These are phyloP conservation scores for Gaeumannomyces tritici DNA, from an alignment of 2,329 filamentous ascomycete species.

Conservation along the genomic window DNA sequence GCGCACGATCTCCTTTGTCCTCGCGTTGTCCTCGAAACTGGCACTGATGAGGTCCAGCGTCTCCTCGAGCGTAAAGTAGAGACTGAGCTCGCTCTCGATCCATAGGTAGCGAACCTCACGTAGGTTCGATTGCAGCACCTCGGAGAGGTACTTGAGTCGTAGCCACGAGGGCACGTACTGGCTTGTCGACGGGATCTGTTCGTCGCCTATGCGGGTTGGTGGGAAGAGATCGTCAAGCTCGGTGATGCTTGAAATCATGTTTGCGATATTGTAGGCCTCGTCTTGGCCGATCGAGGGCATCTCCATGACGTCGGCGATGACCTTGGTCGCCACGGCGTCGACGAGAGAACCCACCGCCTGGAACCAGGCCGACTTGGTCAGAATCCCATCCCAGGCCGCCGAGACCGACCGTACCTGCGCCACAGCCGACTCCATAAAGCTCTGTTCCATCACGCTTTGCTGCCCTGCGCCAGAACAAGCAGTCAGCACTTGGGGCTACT, in stretches of 20 bases:
- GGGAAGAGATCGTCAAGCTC: constrained; percentile 52
- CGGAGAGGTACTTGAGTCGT: constrained; percentile 52
- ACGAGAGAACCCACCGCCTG: constrained; percentile 52
- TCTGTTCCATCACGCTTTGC: constrained; percentile 49
- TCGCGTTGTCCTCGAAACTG: constrained; percentile 54
- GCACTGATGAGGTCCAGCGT: constrained; percentile 52
- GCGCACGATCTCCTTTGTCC: constrained; percentile 46
- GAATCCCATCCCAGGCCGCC: constrained; percentile 45
- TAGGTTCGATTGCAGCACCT: constrained; percentile 57
- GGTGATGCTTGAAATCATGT: constrained; percentile 46
- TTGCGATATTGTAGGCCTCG: constrained; percentile 52
- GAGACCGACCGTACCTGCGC: constrained; percentile 43
- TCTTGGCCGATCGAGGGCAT: constrained; percentile 52
- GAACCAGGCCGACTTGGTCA: constrained; percentile 51
- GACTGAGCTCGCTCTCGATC: constrained; percentile 55
- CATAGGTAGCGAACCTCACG: constrained; percentile 54
- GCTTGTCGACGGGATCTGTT: constrained; percentile 42
- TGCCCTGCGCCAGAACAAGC: constrained; percentile 23
- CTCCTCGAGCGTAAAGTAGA: constrained; percentile 52
- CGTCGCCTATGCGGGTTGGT: constrained; percentile 23
- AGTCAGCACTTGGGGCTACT: neutral
- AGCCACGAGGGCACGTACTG: constrained; percentile 55
- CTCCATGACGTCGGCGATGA: constrained; percentile 53
- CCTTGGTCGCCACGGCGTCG: constrained; percentile 48
- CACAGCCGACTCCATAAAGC: constrained; percentile 43